These are phyloP conservation scores for Phyllosticta paracitricarpa DNA, from an alignment of 2,329 filamentous ascomycete species.

Conservation along the genomic window DNA sequence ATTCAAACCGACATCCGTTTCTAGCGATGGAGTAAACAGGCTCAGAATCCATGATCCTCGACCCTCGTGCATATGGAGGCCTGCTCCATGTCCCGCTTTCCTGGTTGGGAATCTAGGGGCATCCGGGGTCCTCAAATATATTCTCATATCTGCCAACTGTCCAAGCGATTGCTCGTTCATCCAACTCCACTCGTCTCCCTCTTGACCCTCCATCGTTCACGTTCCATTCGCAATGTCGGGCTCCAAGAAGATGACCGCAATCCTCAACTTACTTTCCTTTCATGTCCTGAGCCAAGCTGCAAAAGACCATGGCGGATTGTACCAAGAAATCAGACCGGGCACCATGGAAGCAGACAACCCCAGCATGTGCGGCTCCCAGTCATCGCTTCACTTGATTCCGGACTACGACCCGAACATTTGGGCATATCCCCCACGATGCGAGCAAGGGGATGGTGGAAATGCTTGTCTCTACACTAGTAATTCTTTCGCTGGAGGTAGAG, in stretches of 20 bases:
- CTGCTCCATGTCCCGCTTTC: neutral
- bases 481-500: neutral
- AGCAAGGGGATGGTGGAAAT: neutral
- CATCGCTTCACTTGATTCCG: neutral
- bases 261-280: neutral
- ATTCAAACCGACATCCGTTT: neutral
- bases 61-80: neutral
- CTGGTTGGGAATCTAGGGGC: neutral
- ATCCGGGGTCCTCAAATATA: neutral
- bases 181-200: neutral
- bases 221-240: neutral
- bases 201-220: neutral
- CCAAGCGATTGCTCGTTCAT: no score
- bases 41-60: neutral
- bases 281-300: neutral
- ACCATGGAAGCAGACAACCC: neutral
- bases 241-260: neutral
- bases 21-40: no score
- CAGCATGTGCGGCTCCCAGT: neutral
- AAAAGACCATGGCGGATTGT: neutral
- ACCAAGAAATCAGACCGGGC: neutral
- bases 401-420: neutral
- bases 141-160: neutral
- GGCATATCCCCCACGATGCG: neutral
- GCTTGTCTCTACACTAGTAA: neutral